These are phyloP conservation scores for Leersia perrieri DNA, from an alignment of 176 grass and related monocot genomes.

Conservation along the genomic window DNA sequence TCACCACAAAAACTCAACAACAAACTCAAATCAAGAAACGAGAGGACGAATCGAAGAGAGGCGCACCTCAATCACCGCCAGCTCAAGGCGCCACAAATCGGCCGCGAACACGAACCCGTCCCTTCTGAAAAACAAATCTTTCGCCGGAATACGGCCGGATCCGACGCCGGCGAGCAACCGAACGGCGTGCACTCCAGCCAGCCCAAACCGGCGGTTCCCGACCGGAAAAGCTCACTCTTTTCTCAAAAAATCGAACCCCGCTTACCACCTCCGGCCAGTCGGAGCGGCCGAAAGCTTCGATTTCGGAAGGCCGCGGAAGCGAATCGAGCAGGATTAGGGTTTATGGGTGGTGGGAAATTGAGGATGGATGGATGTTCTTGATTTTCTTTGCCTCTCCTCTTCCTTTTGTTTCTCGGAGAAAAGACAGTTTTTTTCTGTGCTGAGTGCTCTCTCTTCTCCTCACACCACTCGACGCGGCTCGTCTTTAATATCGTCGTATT, in stretches of 20 bases:
- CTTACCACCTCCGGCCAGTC: not conserved
- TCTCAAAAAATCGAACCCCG: not conserved
- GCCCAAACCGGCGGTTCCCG: not conserved
- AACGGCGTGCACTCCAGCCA: not conserved
- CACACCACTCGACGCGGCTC: not conserved
- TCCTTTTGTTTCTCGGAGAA: not conserved
- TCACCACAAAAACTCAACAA: not conserved
- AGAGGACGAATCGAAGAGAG: slow-evolving; percentile 6
- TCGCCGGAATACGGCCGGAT: slow-evolving; percentile 18
- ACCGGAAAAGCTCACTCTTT: not conserved
- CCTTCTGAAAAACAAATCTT: not conserved
- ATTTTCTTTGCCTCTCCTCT: too few species aligned
- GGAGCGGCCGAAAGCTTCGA: not conserved
- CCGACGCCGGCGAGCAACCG: slow-evolving; percentile 26
- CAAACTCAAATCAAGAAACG: not conserved
- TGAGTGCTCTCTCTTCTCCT: not conserved
- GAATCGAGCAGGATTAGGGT: slow-evolving; percentile 32
- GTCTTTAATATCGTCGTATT: slow-evolving; percentile 21
- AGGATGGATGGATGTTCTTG: slow-evolving; percentile 13
- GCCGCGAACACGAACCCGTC: not conserved
- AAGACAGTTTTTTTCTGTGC: not conserved
- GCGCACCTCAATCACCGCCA: slow-evolving; percentile 29
- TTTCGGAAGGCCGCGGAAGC: not conserved
- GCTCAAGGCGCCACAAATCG: slow-evolving; percentile 4
- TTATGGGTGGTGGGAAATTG: slow-evolving; percentile 28